phyloP scores from a whole-genome alignment of 2,329 filamentous ascomycete species.

The Calonectria multiphialidica region DNA sequence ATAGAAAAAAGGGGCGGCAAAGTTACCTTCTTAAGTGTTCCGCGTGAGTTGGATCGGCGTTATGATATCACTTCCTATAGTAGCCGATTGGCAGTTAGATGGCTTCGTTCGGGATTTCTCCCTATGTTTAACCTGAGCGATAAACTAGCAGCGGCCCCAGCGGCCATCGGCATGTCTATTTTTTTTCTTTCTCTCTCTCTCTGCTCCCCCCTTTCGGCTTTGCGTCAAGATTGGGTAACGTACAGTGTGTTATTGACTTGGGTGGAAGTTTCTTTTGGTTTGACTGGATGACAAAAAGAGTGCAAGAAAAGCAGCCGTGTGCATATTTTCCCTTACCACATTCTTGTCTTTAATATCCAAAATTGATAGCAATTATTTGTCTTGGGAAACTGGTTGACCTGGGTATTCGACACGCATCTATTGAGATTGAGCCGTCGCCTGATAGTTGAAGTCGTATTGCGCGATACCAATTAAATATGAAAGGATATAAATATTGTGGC shows the following conservation, averaged over 20 bases:
- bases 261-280: background rate
- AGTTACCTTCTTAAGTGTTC: background rate
- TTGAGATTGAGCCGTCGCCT: too few relatives aligned
- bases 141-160: too few relatives aligned
- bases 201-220: background rate
- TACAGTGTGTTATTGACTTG: background rate
- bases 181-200: background rate
- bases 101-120: background rate
- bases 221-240: too few relatives aligned
- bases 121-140: too few relatives aligned
- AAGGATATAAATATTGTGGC: too few relatives aligned
- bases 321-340: background rate
- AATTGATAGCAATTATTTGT: background rate
- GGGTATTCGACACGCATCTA: too few relatives aligned
- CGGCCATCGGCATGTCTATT: background rate
- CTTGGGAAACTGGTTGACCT: background rate
- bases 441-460: too few relatives aligned
- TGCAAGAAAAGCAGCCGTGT: background rate
- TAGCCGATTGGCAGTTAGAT: too few relatives aligned
- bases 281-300: background rate
- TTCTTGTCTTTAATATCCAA: background rate
- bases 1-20: background rate
- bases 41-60: background rate
- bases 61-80: background rate
- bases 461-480: too few relatives aligned